Evolutionary conservation across 192 early-diverging fungal species (phyloP).

Genomic region (Backusella sp.): DNA sequence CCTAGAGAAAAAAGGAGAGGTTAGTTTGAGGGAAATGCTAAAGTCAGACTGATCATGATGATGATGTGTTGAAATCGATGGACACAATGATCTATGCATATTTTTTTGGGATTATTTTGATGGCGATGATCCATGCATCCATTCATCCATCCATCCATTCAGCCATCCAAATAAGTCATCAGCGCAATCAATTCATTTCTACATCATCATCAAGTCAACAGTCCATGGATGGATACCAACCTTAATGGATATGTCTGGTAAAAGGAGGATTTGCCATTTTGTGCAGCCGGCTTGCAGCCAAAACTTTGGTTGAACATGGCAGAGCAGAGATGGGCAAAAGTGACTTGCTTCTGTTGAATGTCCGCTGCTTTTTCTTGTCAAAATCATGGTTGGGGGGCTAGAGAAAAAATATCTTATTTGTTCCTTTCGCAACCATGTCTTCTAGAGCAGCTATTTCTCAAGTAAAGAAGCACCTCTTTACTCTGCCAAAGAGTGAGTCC

Average conservation of each 20-base stretch:
- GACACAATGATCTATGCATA: background rate
- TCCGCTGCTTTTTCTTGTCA: background rate
- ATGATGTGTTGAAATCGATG: background rate
- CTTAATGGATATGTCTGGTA: constrained; percentile 20
- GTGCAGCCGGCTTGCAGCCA: background rate
- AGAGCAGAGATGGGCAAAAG: background rate
- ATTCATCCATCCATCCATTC: too few species aligned
- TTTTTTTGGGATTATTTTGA: too few species aligned
- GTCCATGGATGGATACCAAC: background rate
- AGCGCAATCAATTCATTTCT: background rate
- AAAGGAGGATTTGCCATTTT: constrained; percentile 4
- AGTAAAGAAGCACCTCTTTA: background rate
- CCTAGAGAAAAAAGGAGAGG: background rate
- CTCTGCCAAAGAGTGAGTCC: constrained; percentile 1
- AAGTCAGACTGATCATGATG: too few species aligned
- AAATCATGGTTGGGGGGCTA: background rate
- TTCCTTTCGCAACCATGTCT: background rate
- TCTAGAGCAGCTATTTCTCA: background rate
- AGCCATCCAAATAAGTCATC: too few species aligned
- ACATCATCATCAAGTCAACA: background rate
- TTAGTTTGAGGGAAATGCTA: background rate
- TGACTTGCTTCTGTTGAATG: background rate
- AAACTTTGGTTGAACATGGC: background rate
- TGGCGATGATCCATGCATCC: background rate
- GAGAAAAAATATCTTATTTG: background rate